phyloP scores from a whole-genome alignment of 2,329 filamentous ascomycete genomes.

The Ceratocystis harringtonii region DNA sequence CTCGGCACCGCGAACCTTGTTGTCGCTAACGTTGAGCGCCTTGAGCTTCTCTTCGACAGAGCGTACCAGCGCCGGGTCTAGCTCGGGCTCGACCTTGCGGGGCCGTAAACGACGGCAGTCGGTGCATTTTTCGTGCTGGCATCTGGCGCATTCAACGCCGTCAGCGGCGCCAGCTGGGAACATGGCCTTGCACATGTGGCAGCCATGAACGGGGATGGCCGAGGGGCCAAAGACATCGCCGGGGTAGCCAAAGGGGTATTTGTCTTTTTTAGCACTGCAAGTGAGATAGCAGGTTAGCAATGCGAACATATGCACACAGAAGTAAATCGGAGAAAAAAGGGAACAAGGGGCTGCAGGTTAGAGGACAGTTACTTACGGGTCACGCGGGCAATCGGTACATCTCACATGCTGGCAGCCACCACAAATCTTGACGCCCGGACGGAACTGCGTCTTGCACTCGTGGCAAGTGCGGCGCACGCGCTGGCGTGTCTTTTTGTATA shows the following conservation, averaged over 20 bases:
- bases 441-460: constrained; percentile 51
- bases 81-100: constrained; percentile 44
- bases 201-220: constrained; percentile 40
- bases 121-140: constrained; percentile 44
- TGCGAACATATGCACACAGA: background rate
- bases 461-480: constrained; percentile 64
- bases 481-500: constrained; percentile 57
- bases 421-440: constrained; percentile 45
- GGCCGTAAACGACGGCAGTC: constrained; percentile 44
- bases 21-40: constrained; percentile 25
- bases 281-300: constrained; percentile 11
- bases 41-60: constrained; percentile 42
- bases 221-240: constrained; percentile 44
- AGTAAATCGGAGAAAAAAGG: background rate
- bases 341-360: background rate
- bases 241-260: constrained; percentile 55
- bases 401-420: constrained; percentile 53
- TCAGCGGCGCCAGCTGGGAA: constrained; percentile 38
- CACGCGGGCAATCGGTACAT: constrained; percentile 66
- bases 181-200: constrained; percentile 46
- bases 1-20: background rate
- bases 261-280: constrained; percentile 46
- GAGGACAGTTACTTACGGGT: constrained; percentile 45
- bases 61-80: constrained; percentile 45
- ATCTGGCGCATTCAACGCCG: constrained; percentile 42